Percentiles rank a stretch among this genome's conserved stretches.
phyloP scores from a whole-genome alignment of 306 rosid species.

The Aeschynomene evenia region DNA sequence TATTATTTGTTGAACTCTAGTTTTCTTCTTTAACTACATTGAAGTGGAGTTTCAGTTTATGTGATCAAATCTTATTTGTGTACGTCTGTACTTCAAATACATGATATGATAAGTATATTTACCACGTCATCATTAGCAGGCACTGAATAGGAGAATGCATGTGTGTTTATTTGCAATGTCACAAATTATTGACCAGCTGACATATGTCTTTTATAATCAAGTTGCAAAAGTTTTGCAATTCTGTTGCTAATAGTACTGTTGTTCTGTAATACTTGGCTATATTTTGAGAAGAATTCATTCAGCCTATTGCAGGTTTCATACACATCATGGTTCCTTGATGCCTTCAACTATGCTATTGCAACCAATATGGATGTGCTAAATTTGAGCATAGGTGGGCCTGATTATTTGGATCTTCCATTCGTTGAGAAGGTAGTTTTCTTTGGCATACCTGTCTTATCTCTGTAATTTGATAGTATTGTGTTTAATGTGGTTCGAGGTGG shows the following conservation, averaged over 20 bases:
- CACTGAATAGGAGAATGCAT: constrained; percentile 1
- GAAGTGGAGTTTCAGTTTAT: constrained; percentile 10
- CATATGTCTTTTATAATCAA: constrained; percentile 8
- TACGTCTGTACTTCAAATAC: background rate
- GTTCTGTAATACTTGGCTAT: constrained; percentile 42
- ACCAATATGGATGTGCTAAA: constrained; percentile 92
- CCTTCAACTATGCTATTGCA: constrained; percentile 97
- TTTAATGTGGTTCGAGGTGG: background rate
- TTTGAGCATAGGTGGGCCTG: constrained; percentile 99
- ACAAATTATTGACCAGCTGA: background rate
- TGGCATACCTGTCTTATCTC: constrained; percentile 2
- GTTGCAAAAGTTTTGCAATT: background rate
- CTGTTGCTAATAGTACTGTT: constrained; percentile 15
- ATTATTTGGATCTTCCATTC: constrained; percentile 95
- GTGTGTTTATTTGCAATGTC: background rate
- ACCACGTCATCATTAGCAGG: background rate
- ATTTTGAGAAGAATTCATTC: constrained; percentile 79
- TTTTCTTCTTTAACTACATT: constrained; percentile 13
- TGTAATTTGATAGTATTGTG: background rate
- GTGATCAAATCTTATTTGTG: background rate
- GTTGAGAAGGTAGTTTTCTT: constrained; percentile 75
- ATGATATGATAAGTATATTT: constrained; percentile 1
- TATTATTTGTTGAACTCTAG: constrained; percentile 19
- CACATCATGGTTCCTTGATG: constrained; percentile 99
- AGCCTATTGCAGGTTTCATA: constrained; percentile 98